These are phyloP conservation scores for Huntiella bhutanensis DNA, from an alignment of 2,329 filamentous ascomycete genomes.

Conservation along the genomic window DNA sequence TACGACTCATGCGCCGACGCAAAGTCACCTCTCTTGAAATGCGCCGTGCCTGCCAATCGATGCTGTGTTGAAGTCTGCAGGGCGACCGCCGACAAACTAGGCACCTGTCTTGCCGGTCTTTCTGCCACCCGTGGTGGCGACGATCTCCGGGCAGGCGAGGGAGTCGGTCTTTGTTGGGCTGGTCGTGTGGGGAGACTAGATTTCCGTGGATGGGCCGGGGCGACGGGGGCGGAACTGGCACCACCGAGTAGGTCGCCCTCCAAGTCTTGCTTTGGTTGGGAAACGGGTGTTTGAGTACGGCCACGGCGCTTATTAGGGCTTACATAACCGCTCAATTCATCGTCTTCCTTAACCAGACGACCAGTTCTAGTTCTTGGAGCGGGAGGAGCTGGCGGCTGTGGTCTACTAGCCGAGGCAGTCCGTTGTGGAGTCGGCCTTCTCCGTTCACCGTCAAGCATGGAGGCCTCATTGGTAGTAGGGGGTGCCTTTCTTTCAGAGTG, in stretches of 20 bases:
- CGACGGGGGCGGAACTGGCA: conserved; percentile 8
- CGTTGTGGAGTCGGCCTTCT: conserved; percentile 23
- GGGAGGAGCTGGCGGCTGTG: not conserved
- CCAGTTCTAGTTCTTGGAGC: conserved; percentile 36
- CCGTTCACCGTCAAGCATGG: conserved; percentile 55
- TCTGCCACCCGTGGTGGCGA: conserved; percentile 23
- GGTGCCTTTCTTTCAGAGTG: conserved; percentile 17
- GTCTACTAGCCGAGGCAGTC: conserved; percentile 2
- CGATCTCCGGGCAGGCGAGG: conserved; percentile 19
- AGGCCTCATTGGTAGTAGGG: conserved; percentile 47
- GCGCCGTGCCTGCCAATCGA: conserved; percentile 61
- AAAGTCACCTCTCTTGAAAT: conserved; percentile 91
- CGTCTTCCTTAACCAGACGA: conserved; percentile 57
- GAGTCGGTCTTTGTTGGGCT: conserved; percentile 21
- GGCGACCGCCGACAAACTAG: conserved; percentile 47
- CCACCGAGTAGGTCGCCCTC: conserved; percentile 47
- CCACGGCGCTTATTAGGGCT: conserved; percentile 71
- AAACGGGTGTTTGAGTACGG: conserved; percentile 30
- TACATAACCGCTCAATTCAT: conserved; percentile 66
- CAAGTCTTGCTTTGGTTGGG: conserved; percentile 21
- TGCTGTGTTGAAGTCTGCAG: conserved; percentile 60
- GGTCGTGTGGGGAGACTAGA: conserved; percentile 10
- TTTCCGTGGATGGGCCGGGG: conserved; percentile 20
- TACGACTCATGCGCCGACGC: conserved; percentile 71
- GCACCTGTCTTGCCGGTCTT: conserved; percentile 36